Percentiles rank a stretch among this genome's conserved stretches.
Evolutionary conservation across 306 rosid genomes (phyloP).

Genomic region (Cucumis sativus): DNA sequence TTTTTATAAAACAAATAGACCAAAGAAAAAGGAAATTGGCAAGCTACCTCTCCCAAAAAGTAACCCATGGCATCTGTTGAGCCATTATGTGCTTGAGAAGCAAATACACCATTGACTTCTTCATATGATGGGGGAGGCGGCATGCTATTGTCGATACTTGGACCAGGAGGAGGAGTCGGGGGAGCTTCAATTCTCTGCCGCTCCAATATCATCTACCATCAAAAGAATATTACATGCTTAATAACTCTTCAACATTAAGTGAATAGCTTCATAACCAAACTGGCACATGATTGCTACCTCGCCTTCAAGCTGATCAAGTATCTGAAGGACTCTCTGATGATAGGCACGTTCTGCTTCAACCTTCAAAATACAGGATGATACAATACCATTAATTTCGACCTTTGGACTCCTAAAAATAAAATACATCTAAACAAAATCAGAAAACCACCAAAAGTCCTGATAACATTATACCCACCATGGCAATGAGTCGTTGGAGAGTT

Average conservation of each 20-base stretch:
- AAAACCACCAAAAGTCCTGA: background rate
- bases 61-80: constrained; percentile 54
- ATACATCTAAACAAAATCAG: background rate
- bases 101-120: constrained; percentile 70
- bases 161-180: constrained; percentile 36
- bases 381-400: background rate
- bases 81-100: constrained; percentile 64
- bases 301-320: constrained; percentile 91
- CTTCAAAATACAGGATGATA: constrained; percentile 31
- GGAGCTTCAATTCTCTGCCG: constrained; percentile 90
- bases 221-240: constrained; percentile 5
- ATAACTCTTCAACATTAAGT: background rate
- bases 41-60: constrained; percentile 85
- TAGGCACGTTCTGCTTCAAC: constrained; percentile 85
- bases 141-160: constrained; percentile 44
- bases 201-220: constrained; percentile 70
- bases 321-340: constrained; percentile 77
- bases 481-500: constrained; percentile 89
- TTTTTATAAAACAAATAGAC: too few species aligned
- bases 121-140: constrained; percentile 91
- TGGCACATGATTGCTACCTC: constrained; percentile 36
- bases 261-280: constrained; percentile 2
- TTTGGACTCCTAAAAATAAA: background rate
- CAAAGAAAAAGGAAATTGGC: background rate
- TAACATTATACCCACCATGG: constrained; percentile 48